Evolutionary conservation across 192 early-diverging fungal species (phyloP).

Genomic region (Podila minutissima): DNA sequence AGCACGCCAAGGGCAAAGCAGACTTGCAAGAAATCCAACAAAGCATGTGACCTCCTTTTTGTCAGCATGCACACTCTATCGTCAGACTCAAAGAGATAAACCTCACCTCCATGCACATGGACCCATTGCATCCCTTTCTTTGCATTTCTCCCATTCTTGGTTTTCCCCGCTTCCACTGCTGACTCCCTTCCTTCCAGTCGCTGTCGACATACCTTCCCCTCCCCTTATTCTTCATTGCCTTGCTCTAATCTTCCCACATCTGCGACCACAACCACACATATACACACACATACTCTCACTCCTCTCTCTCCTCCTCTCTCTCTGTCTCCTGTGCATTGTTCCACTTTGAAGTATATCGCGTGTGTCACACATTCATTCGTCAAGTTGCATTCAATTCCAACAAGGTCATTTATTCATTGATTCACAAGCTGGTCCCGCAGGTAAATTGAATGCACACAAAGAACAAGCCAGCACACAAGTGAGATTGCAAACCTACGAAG

Average conservation of each 20-base stretch:
- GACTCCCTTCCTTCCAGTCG: slow-evolving; percentile 1
- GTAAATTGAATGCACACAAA: not conserved
- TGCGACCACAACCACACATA: not conserved
- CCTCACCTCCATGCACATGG: too few relatives aligned
- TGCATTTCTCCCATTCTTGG: not conserved
- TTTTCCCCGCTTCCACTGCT: not conserved
- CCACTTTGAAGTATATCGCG: not conserved
- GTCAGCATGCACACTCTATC: too few relatives aligned
- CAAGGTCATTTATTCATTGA: not conserved
- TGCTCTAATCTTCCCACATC: not conserved
- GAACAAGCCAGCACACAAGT: not conserved
- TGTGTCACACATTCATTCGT: too few relatives aligned
- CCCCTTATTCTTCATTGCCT: not conserved
- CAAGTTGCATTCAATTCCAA: too few relatives aligned
- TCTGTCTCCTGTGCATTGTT: not conserved
- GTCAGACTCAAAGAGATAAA: too few relatives aligned
- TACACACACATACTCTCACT: not conserved
- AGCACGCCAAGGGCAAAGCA: not conserved
- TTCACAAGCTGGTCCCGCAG: too few relatives aligned
- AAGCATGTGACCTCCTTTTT: too few relatives aligned
- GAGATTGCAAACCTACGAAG: too few relatives aligned
- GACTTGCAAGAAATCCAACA: not conserved
- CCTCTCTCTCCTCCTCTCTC: slow-evolving; percentile 3
- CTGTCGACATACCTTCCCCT: not conserved
- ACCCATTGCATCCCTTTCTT: too few relatives aligned